These are phyloP conservation scores for Russula ochroleuca DNA, from an alignment of 768 basidiomycete genomes.

Conservation along the genomic window DNA sequence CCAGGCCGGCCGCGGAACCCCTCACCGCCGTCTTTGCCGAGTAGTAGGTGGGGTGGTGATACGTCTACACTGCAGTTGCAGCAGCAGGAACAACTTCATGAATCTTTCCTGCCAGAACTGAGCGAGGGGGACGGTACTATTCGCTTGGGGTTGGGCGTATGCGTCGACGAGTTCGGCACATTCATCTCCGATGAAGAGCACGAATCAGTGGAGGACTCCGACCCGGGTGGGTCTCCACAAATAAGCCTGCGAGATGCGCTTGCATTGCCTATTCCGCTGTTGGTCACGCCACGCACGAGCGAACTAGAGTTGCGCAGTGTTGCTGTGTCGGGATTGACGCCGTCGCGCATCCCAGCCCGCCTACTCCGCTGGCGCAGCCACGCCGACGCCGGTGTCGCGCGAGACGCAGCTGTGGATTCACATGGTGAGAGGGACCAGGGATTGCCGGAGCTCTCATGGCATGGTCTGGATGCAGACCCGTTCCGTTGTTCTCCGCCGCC, in stretches of 20 bases:
- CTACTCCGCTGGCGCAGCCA: constrained; percentile 18
- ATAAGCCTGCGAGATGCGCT: constrained; percentile 25
- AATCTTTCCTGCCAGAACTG: constrained; percentile 21
- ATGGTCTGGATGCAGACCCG: constrained; percentile 24
- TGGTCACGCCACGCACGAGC: constrained; percentile 21
- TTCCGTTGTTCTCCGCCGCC: constrained; percentile 22
- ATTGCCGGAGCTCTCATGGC: constrained; percentile 23
- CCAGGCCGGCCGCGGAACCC: constrained; percentile 16
- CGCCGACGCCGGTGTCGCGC: neutral
- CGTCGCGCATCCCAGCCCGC: constrained; percentile 9
- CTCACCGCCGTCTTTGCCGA: constrained; percentile 19
- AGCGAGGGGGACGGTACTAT: constrained; percentile 10
- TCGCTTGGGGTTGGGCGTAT: constrained; percentile 5
- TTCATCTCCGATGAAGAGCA: constrained; percentile 17
- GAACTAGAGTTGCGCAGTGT: constrained; percentile 4
- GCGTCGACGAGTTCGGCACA: constrained; percentile 25
- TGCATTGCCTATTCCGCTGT: constrained; percentile 25
- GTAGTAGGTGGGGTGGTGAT: neutral
- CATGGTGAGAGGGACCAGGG: neutral
- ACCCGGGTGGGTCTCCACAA: neutral
- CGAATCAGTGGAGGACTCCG: neutral
- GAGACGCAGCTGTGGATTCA: neutral
- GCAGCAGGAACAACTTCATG: neutral
- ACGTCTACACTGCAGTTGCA: neutral
- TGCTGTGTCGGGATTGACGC: neutral